Base-by-base conservation (phyloP, 2,329 filamentous ascomycete genomes). In the Claviceps capensis region DNA sequence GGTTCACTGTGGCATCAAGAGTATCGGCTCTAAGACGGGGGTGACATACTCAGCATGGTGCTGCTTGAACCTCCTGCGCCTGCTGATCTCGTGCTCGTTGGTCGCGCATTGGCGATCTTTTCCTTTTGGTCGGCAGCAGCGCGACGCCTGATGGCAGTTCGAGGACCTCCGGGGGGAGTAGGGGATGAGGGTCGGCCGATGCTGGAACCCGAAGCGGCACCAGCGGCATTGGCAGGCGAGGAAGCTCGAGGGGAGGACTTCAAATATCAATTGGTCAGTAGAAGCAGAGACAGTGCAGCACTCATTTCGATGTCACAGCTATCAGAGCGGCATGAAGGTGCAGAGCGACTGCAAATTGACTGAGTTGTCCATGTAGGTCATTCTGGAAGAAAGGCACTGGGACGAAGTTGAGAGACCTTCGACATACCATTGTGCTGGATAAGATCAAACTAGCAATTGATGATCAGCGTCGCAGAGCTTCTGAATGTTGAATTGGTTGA, bases 111-210 rank as follows among this genome's bases (percentile, higher is more conserved):
- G 65, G 91, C 90, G 62, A 91, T 82, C 73, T 94, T 93, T 73
- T 97, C 93, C 72, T 95, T 95, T 74, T 95, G 87, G 69, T 97
- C 93, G 63, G 91, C 91, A 34, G 93, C 93, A 44, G 93, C 91
- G 68, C 93, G 88, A 69, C 93, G 85, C 70, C 93, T 84, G 73
- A 98, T 94, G 56, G 89, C 91, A 60, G 91, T 95, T 68, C 93
- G 89, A 64, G 93, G 89, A 62, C 93, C 93, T 59, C 93, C 93
- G 26, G 93, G 93, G 57, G 89, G 85, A 63, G 88, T 83, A 55
- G 91, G 90, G 48, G 91, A 95, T 34, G 87, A 85, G 52, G 88
- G 83, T 58, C 91, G 88, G 64, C 79, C 82, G 65, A 83, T 79
- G 65, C 79, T 82, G 55, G 82, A 77, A 70, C 86, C 87, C 54